Evolutionary conservation across 129 eudicot genomes (phyloP).

Genomic region (Mikania micrantha): DNA sequence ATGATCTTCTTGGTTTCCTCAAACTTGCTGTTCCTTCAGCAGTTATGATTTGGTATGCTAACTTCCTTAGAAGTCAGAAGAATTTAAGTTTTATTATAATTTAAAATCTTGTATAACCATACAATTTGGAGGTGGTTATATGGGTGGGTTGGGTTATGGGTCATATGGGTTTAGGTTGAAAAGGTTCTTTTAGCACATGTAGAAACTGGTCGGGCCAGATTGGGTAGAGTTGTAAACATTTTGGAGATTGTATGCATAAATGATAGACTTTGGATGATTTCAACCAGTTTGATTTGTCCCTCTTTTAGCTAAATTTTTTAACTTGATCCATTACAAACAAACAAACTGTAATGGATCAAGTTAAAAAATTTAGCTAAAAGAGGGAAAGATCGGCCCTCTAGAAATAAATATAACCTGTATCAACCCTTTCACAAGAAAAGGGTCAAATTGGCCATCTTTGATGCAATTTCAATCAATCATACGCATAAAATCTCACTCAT

Average conservation of each 20-base stretch:
- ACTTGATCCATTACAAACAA: not conserved
- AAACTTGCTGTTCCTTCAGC: conserved; percentile 69
- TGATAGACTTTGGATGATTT: not conserved
- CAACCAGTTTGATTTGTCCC: not conserved
- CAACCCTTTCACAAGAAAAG: no score
- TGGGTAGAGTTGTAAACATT: no score
- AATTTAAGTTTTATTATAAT: not conserved
- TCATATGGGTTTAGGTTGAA: not conserved
- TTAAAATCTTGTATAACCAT: not conserved
- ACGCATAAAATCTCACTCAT: no score
- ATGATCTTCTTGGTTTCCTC: conserved; percentile 36
- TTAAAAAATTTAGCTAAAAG: no score
- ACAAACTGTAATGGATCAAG: no score
- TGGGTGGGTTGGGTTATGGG: not conserved
- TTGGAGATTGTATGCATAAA: no score
- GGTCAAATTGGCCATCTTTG: no score
- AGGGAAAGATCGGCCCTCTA: no score
- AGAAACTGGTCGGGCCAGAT: not conserved
- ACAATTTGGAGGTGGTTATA: not conserved
- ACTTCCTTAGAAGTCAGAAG: not conserved
- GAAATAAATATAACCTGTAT: no score
- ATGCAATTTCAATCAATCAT: no score
- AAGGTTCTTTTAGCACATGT: no score
- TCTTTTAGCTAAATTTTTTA: not conserved
- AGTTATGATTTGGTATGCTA: conserved; percentile 58